Percentiles rank a stretch among this genome's conserved stretches.
phyloP scores from a whole-genome alignment of 495 filamentous ascomycete species.

The Alectoria sarmentosa region DNA sequence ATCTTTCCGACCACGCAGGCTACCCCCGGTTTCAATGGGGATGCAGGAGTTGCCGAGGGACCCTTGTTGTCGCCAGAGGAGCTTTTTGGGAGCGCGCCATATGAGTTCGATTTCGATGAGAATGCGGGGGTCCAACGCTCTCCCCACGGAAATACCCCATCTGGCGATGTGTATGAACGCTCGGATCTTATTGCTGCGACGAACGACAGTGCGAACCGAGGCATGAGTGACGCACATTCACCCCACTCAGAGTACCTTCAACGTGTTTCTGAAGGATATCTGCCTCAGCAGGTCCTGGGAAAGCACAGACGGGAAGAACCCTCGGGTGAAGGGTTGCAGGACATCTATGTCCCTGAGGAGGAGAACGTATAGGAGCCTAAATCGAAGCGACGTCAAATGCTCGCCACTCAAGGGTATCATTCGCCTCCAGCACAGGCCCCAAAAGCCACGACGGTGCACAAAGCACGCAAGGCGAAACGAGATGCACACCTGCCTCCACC shows the following conservation, averaged over 20 bases:
- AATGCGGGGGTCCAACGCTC: no score
- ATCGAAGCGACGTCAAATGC: neutral
- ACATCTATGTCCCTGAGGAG: neutral
- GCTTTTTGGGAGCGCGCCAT: no score
- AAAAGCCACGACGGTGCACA: neutral
- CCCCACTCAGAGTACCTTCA: neutral
- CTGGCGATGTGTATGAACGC: neutral
- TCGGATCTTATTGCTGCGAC: neutral
- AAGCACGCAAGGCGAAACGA: neutral
- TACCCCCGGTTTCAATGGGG: neutral
- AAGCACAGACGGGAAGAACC: neutral
- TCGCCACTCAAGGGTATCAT: neutral
- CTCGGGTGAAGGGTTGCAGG: neutral
- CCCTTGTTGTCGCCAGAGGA: neutral
- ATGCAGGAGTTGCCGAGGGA: neutral
- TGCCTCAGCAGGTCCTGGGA: neutral
- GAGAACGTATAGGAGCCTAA: neutral
- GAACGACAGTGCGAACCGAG: neutral
- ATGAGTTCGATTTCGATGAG: no score
- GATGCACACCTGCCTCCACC: neutral
- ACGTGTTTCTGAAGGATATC: neutral
- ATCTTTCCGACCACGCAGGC: no score
- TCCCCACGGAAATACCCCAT: no score
- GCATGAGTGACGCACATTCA: neutral
- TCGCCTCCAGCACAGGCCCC: neutral